Base-by-base conservation (phyloP, 345 rosid species). In the Geranium brycei region DNA sequence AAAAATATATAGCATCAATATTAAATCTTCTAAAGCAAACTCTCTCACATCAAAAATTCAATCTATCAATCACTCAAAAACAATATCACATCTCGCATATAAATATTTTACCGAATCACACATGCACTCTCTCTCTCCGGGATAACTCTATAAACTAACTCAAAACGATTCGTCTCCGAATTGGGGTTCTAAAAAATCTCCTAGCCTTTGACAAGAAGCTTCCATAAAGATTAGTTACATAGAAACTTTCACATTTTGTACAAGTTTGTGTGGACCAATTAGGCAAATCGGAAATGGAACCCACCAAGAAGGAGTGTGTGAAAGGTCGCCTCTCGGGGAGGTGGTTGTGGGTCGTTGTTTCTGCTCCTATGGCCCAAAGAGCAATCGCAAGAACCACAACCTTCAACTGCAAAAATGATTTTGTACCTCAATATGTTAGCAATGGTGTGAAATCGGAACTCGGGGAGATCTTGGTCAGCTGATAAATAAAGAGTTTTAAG, bases 241-340 rank as follows among this genome's bases (percentile, higher is more conserved):
- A 60, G 5, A 63, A n/a, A 51, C 23, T 63, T 18, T 62, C 72
- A 62, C 81, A 80, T 62, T 59, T 41, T 59, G 40, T 5, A 35
- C 82, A 78, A 60, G 57, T 60, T 57, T 30, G 41, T 0, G 71
- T 30, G n/a, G 78, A 58, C 58, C 1, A 15, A 19, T 57, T 28
- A 66, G 63, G 66, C 57, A 47, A 38, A 64, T 57, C 67, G 56
- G 59, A 28, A 51, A 64, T 69, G 1, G 84, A 74, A 7, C 68
- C 65, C n/a, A 81, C 82, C 71, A 83, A 51, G 66, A 83, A 83
- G 11, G 88, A 83, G 41, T 65, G 80, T 18, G 61, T 75, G 19
- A 84, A 73, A 17, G 57, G 62, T 0, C 68, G 57, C 17, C 19
- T 10, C 5, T 59, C 64, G 2, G 61, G 11, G 38, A 65, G 16